These are phyloP conservation scores for Colletotrichum nymphaeae DNA, from an alignment of 2,329 filamentous ascomycete genomes.

Conservation along the genomic window DNA sequence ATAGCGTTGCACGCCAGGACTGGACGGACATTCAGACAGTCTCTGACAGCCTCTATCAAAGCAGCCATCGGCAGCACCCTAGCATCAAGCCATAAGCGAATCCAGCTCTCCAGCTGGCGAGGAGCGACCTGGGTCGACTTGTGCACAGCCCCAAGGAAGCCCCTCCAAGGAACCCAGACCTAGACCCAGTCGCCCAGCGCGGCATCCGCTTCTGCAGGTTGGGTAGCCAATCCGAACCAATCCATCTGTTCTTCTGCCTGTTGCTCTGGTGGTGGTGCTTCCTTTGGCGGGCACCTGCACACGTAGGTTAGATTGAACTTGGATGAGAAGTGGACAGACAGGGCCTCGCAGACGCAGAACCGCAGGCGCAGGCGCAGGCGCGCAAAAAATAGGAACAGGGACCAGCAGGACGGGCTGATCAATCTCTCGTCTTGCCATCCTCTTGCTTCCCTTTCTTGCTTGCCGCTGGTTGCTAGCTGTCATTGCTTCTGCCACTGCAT, in stretches of 20 bases:
- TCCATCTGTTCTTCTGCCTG: slow-evolving; percentile 27
- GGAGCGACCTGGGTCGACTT: slow-evolving; percentile 24
- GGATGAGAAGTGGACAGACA: slow-evolving; percentile 33
- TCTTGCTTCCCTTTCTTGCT: slow-evolving; percentile 22
- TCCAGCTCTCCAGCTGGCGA: slow-evolving; percentile 3
- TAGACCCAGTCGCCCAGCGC: slow-evolving; percentile 22
- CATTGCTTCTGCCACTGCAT: slow-evolving; percentile 9
- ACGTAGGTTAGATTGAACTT: slow-evolving; percentile 25
- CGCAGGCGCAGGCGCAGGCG: slow-evolving; percentile 13
- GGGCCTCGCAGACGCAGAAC: slow-evolving; percentile 15
- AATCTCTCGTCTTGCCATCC: slow-evolving; percentile 26
- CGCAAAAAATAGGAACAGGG: slow-evolving; percentile 34
- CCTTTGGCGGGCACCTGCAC: slow-evolving; percentile 20
- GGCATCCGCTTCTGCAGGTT: slow-evolving; percentile 34
- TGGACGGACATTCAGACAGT: slow-evolving; percentile 16
- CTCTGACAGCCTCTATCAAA: slow-evolving; percentile 9
- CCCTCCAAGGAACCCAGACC: slow-evolving; percentile 27
- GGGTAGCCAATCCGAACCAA: slow-evolving; percentile 21
- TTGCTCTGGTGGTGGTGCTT: slow-evolving; percentile 25
- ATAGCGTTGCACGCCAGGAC: slow-evolving; percentile 31
- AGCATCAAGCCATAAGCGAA: slow-evolving; percentile 23
- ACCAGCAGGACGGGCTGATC: slow-evolving; percentile 25
- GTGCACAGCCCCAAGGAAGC: slow-evolving; percentile 35
- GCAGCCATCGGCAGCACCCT: slow-evolving; percentile 27
- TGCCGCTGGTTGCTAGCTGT: slow-evolving; percentile 12